These are phyloP conservation scores for Clarkia xantiana DNA, from an alignment of 345 rosid species.

Conservation along the genomic window DNA sequence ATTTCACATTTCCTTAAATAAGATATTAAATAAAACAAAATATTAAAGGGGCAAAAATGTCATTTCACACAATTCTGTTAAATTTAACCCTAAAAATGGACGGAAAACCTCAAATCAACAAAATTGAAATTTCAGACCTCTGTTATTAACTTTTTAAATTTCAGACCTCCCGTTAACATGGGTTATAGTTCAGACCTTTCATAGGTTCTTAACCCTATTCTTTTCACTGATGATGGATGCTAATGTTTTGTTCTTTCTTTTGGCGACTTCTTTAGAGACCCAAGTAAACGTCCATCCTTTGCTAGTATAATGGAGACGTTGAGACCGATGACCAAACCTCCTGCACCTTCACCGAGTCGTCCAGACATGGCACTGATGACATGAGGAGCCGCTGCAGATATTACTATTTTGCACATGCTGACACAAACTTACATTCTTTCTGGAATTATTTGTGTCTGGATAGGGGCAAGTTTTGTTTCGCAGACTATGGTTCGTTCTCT, in stretches of 20 bases:
- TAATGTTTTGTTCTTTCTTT: not conserved
- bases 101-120: no score
- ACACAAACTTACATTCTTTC: constrained; percentile 1
- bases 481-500: not conserved
- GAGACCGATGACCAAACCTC: constrained; percentile 55
- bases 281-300: constrained; percentile 97
- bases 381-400: constrained; percentile 16
- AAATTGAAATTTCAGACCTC: no score
- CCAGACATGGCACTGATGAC: constrained; percentile 33
- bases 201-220: no score
- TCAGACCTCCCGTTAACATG: no score
- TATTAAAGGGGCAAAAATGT: no score
- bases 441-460: not conserved
- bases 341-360: constrained; percentile 41
- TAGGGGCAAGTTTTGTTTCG: not conserved
- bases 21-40: no score
- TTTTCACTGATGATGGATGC: not conserved
- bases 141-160: no score
- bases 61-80: no score
- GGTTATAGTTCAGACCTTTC: no score
- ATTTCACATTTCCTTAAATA: no score
- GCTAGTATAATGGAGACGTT: constrained; percentile 66
- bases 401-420: constrained; percentile 9
- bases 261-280: constrained; percentile 42
- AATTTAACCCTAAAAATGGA: no score